These are phyloP conservation scores for Triticum aestivum DNA, from an alignment of 176 grass and related monocot species.

Conservation along the genomic window DNA sequence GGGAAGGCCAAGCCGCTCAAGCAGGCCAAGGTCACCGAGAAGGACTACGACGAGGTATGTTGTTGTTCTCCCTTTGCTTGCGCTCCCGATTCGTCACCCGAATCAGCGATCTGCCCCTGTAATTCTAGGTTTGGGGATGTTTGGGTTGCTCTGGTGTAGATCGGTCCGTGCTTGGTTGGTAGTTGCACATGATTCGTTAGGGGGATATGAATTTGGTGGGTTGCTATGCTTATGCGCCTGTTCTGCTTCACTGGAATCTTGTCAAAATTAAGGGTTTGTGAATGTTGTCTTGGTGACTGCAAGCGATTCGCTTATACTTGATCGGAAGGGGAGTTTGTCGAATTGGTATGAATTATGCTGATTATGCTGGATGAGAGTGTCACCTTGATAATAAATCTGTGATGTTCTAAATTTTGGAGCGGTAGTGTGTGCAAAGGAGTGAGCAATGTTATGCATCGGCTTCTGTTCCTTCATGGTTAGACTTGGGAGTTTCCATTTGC, in stretches of 20 bases:
- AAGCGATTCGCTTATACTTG: not conserved
- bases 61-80: not conserved
- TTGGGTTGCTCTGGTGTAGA: not conserved
- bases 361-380: not conserved
- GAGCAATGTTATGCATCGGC: not conserved
- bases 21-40: conserved; percentile 62
- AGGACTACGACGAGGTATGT: conserved; percentile 74
- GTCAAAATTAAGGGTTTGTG: not conserved
- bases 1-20: conserved; percentile 80
- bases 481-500: not conserved
- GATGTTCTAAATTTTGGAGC: not conserved
- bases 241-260: not conserved
- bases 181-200: not conserved
- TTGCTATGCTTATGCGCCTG: not conserved
- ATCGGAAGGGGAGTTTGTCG: not conserved
- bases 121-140: not conserved
- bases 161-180: not conserved
- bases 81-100: not conserved
- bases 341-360: not conserved
- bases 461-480: not conserved
- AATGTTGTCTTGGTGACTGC: not conserved
- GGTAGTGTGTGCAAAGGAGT: not conserved
- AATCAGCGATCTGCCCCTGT: not conserved
- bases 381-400: not conserved
- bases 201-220: not conserved